Percentiles rank a stretch among this genome's conserved stretches.
phyloP scores from a whole-genome alignment of 495 filamentous ascomycete species.

The Aspergillus egyptiacus region DNA sequence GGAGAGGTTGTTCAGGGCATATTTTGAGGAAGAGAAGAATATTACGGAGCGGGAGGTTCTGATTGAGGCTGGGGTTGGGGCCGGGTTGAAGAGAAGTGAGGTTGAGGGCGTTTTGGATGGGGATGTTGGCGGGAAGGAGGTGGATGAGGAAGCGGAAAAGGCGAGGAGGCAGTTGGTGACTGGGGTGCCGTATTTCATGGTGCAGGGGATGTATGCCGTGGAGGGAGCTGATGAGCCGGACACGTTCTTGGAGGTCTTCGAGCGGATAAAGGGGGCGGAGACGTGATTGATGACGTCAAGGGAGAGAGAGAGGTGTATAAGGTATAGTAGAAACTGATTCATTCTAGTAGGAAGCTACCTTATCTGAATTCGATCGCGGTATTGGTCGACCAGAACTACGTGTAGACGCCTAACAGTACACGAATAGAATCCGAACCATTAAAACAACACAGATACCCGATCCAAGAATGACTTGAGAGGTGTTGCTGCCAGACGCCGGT shows the following conservation, averaged over 20 bases:
- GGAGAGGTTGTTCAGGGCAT: conserved; percentile 61
- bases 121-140: conserved; percentile 59
- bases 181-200: conserved; percentile 70
- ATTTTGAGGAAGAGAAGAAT: conserved; percentile 74
- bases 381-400: no score
- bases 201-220: conserved; percentile 58
- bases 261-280: conserved; percentile 37
- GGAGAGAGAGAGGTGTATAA: background rate
- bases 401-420: no score
- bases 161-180: conserved; percentile 53
- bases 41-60: conserved; percentile 62
- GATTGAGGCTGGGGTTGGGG: conserved; percentile 53
- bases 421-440: no score
- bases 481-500: conserved; percentile 5
- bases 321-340: background rate
- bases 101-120: conserved; percentile 56
- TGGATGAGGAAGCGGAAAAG: conserved; percentile 61
- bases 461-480: conserved; percentile 4
- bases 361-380: conserved; percentile 1
- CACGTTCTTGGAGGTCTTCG: conserved; percentile 52
- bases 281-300: background rate
- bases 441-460: background rate
- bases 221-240: conserved; percentile 60
- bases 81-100: conserved; percentile 55
- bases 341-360: background rate